Evolutionary conservation across 2,329 filamentous ascomycete species (phyloP).

Genomic region (Xylariaceae sp.): DNA sequence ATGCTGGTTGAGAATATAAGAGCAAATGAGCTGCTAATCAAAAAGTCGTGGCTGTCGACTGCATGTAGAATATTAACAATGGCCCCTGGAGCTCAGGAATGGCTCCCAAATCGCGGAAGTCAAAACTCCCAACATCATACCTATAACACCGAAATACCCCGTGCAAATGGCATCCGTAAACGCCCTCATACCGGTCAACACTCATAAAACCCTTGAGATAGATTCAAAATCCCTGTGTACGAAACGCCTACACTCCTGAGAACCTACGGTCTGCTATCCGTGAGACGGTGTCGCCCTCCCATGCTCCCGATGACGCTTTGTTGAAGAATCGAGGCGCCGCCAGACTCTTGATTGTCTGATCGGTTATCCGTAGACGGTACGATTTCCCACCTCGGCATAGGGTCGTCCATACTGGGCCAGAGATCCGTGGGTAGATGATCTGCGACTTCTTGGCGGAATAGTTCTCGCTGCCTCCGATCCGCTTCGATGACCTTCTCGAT

Average conservation of each 20-base stretch:
- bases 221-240: background rate
- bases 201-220: background rate
- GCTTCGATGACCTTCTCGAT: constrained; percentile 69
- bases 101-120: background rate
- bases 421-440: constrained; percentile 84
- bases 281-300: constrained; percentile 10
- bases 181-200: constrained; percentile 1
- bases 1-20: too few species aligned
- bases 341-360: constrained; percentile 18
- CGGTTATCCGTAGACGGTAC: constrained; percentile 35
- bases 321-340: constrained; percentile 29
- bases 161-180: background rate
- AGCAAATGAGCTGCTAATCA: too few species aligned
- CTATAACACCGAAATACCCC: background rate
- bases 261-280: constrained; percentile 6
- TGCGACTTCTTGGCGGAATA: constrained; percentile 75
- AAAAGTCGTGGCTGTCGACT: background rate
- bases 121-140: background rate
- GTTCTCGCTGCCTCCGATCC: constrained; percentile 68
- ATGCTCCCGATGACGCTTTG: constrained; percentile 14
- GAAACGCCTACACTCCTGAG: background rate
- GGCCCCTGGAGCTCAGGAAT: background rate
- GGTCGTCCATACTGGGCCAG: constrained; percentile 70
- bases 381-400: constrained; percentile 49
- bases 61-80: background rate